These are phyloP conservation scores for Xylaria polymorpha DNA, from an alignment of 2,329 filamentous ascomycete genomes.

Conservation along the genomic window DNA sequence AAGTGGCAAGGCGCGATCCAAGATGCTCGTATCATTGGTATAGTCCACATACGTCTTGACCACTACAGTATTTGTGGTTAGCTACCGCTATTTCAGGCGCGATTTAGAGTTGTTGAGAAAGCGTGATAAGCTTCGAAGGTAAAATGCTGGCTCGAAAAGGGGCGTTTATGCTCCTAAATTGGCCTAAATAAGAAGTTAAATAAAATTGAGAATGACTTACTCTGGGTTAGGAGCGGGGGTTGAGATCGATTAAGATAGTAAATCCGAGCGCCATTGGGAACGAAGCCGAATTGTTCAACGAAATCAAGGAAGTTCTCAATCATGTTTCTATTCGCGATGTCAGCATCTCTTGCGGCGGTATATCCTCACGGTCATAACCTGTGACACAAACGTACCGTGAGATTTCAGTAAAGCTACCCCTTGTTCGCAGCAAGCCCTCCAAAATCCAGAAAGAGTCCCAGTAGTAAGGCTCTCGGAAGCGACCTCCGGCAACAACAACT, in stretches of 20 bases:
- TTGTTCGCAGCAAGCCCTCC: constrained; percentile 72
- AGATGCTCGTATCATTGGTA: constrained; percentile 70
- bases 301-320: constrained; percentile 78
- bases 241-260: constrained; percentile 78
- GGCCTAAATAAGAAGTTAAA: background rate
- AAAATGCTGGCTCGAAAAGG: background rate
- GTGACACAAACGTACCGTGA: constrained; percentile 54
- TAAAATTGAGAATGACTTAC: background rate
- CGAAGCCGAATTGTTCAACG: constrained; percentile 72
- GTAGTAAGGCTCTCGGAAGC: constrained; percentile 77
- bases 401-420: constrained; percentile 71
- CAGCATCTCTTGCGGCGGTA: constrained; percentile 14
- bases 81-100: background rate
- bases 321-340: constrained; percentile 59
- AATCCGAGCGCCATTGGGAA: constrained; percentile 74
- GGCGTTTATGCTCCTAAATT: background rate
- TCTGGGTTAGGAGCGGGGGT: constrained; percentile 72
- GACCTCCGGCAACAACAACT: constrained; percentile 75
- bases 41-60: constrained; percentile 72
- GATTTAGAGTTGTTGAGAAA: background rate
- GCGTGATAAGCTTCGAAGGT: background rate
- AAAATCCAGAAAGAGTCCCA: constrained; percentile 79
- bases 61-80: constrained; percentile 52
- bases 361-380: background rate
- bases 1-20: constrained; percentile 70